A percentile compares a stretch with the other conserved stretches of the same genome.
Evolutionary conservation across 306 rosid species (phyloP).

Genomic region (Prunus dulcis): DNA sequence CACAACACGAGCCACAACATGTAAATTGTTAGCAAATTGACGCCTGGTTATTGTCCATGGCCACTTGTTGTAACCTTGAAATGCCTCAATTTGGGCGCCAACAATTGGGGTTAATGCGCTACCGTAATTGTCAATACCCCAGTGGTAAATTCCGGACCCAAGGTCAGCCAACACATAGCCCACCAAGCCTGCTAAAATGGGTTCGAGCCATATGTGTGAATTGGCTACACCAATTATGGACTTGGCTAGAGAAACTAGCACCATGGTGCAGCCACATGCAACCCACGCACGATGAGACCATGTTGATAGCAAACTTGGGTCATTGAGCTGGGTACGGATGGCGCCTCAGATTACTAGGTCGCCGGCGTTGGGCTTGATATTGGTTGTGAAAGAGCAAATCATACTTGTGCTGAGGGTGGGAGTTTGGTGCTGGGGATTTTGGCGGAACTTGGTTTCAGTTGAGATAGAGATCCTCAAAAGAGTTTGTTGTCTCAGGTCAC

Average conservation of each 20-base stretch:
- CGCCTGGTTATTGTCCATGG: conserved; percentile 88
- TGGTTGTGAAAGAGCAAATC: conserved; percentile 31
- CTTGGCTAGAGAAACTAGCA: conserved; percentile 43
- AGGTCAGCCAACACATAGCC: conserved; percentile 82
- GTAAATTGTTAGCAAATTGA: conserved; percentile 79
- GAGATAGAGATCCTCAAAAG: conserved; percentile 46
- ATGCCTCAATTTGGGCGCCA: conserved; percentile 82
- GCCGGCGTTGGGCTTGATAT: conserved; percentile 23
- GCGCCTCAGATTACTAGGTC: conserved; percentile 23
- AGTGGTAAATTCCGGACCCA: conserved; percentile 88
- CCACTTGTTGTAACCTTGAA: conserved; percentile 87
- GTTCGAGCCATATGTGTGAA: conserved; percentile 40
- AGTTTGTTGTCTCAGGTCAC: too few relatives aligned
- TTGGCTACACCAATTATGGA: conserved; percentile 35
- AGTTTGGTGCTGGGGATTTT: conserved; percentile 25
- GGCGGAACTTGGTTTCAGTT: conserved; percentile 42
- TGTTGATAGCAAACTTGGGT: conserved; percentile 58
- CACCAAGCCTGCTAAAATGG: conserved; percentile 40
- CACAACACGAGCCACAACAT: conserved; percentile 60
- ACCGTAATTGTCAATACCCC: conserved; percentile 88
- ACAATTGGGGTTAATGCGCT: conserved; percentile 55
- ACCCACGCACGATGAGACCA: conserved; percentile 86
- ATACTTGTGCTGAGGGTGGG: background rate
- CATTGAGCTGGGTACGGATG: conserved; percentile 33
- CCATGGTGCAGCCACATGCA: conserved; percentile 45